Base-by-base conservation (phyloP, 1,284 basidiomycete species). In the Malassezia obtusa region DNA sequence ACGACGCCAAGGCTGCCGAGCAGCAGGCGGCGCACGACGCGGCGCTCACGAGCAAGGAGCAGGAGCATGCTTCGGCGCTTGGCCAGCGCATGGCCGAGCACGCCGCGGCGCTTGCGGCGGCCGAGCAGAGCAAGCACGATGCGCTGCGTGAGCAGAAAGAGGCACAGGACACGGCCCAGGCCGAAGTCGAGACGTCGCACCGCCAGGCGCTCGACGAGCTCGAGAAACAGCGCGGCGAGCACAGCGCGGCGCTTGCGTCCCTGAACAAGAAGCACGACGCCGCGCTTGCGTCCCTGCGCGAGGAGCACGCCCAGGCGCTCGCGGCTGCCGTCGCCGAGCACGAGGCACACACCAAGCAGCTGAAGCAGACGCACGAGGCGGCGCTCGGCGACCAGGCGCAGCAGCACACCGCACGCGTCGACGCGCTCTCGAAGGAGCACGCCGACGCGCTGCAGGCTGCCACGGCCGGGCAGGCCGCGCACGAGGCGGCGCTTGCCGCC, bases 381-480 rank as follows among this genome's bases (percentile, higher is more conserved):
- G 28, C 28, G 28, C 28, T 30, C 52, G 56, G 21, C 50, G 57
- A 33, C 8, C 14, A 26, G 26, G 19, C 28, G 7, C 2, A 15
- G n/a, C 19, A 15, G 19, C 40, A 17, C 15, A 30, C 12, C 7
- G 6, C 28, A 28, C 50, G 52, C 38, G 45, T 43, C 2, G 25
- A 10, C 15, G 40, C 6, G 40, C 11, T 17, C 3, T 2, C 14
- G 21, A 28, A 17, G 26, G n/a, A 28, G 40, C 40, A 30, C n/a
- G n/a, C 32, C 32, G 14, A 33, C 4, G 32, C 32, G 10, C 32
- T 33, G 10, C 8, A 33, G 8, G 14, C 32, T 1, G 28, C 28
- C 12, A 30, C 28, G 28, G 28, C 28, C 28, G 40, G 37, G 22
- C 52, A 58, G 21, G 52, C 58, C 37, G 32, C 14, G 40, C 40